Conservation (phyloP, 2,329 filamentous ascomycete genomes). For the Fusarium sororula region DNA sequence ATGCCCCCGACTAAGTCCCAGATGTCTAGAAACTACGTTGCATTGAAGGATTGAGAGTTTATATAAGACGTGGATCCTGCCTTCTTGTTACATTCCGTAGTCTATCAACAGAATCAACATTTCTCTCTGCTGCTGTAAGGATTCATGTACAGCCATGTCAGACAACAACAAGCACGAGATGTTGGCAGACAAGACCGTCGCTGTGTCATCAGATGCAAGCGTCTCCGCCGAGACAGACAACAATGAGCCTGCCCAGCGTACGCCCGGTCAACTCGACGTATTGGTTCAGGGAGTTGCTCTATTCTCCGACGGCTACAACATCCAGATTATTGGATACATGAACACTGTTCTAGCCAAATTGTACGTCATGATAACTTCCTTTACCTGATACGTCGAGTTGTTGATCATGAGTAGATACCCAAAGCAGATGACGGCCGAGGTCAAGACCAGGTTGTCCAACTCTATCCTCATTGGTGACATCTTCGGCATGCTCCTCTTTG, state of each 20-base stretch:
- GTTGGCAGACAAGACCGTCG: neutral
- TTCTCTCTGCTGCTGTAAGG: too few species aligned
- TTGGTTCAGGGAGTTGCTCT: neutral
- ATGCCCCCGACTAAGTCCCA: too few species aligned
- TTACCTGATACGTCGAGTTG: rapidly evolving
- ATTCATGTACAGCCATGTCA: neutral
- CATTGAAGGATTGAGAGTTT: too few species aligned
- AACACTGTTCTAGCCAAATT: neutral
- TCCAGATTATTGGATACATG: neutral
- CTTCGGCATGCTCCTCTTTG: neutral
- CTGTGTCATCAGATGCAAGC: neutral
- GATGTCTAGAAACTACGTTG: rapidly evolving
- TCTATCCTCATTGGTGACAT: neutral
- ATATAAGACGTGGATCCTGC: neutral
- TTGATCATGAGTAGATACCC: neutral
- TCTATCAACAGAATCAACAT: too few species aligned
- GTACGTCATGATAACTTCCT: neutral
- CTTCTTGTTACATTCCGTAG: too few species aligned
- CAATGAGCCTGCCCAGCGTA: neutral
- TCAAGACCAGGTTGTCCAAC: neutral
- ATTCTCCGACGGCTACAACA: neutral
- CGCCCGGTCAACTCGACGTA: neutral
- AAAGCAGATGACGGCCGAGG: neutral
- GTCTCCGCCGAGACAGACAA: neutral
- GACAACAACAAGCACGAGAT: neutral